A percentile compares a stretch with the other conserved stretches of the same genome.
These are phyloP conservation scores for Elaeis oleifera DNA, from an alignment of 202 grass and related monocot species.

Conservation along the genomic window DNA sequence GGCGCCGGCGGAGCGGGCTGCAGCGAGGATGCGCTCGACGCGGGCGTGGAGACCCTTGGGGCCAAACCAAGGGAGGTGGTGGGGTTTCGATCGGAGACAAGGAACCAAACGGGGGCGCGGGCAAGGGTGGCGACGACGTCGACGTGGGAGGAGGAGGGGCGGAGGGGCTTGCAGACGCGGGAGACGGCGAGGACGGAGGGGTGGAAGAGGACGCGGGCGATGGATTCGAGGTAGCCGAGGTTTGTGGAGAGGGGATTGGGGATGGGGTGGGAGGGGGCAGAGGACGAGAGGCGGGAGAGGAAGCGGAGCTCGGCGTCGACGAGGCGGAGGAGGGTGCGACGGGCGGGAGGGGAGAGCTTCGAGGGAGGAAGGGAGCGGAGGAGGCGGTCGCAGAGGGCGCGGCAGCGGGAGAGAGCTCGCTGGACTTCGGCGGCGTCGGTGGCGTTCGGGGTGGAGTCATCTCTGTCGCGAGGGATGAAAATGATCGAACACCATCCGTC, in stretches of 20 bases:
- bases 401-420: slow-evolving; percentile 32
- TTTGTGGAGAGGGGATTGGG: slow-evolving; percentile 59
- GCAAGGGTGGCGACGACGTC: slow-evolving; percentile 65
- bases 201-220: slow-evolving; percentile 58
- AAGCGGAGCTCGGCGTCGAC: slow-evolving; percentile 66
- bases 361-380: slow-evolving; percentile 23
- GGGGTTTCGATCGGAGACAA: slow-evolving; percentile 69
- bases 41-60: slow-evolving; percentile 20
- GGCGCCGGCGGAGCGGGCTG: slow-evolving; percentile 30
- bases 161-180: slow-evolving; percentile 33
- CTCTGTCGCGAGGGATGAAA: no score
- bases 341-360: slow-evolving; percentile 4
- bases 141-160: slow-evolving; percentile 28
- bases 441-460: not conserved
- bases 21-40: slow-evolving; percentile 27
- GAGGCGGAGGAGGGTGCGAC: slow-evolving; percentile 46
- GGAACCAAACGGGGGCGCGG: slow-evolving; percentile 45
- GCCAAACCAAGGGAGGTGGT: slow-evolving; percentile 36
- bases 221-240: slow-evolving; percentile 54
- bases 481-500: no score
- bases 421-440: slow-evolving; percentile 20
- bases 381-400: slow-evolving; percentile 36
- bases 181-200: slow-evolving; percentile 51
- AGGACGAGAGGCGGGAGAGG: slow-evolving; percentile 25
- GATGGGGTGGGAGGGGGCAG: not conserved